Base-by-base conservation (phyloP, 805 yeast species). In the Ogataea kodamae region DNA sequence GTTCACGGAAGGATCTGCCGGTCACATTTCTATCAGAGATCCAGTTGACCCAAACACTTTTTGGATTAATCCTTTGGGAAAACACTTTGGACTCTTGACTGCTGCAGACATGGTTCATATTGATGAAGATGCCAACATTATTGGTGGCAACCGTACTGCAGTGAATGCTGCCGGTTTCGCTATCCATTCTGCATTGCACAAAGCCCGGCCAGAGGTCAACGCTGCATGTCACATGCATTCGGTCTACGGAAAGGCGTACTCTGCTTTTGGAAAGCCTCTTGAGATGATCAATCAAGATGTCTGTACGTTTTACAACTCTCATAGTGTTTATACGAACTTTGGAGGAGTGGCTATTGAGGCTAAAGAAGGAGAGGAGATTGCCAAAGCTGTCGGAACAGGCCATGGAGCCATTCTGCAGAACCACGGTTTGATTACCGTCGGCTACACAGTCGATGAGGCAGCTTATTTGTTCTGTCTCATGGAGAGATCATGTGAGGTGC, bases 41-140 rank as follows among this genome's bases (percentile, higher is more conserved):
- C 95, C 96, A 3, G 76, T 82, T 26, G 76, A 80, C 43, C 81
- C 81, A n/a, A 56, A 67, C 28, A 82, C 90, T 3, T 86, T 86
- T 57, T 86, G 95, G 95, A 83, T 86, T 55, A 86, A 86, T 60
- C 95, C 96, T 4, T 64, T 86, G 43, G 90, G 82, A n/a, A 71
- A 68, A 45, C 95, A 86, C 58, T 86, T 82, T 56, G 68, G 73
- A 13, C 52, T 72, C 26, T 60, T 79, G 52, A 72, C 65, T 45
- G 82, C 77, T 18, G 63, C 73, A 12, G 85, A 78, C 46, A 66
- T 79, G 70, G 81, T 79, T 5, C 76, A 74, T 13, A 73, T 72
- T 15, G 82, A 78, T 51, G 76, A 72, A 49, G 64, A 74, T 26
- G 86, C 84, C 20, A 70, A 76, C 35, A 65, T 79, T 24, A 65